Conservation (phyloP, 2,329 filamentous ascomycete genomes). For the Botrytis cinerea region DNA sequence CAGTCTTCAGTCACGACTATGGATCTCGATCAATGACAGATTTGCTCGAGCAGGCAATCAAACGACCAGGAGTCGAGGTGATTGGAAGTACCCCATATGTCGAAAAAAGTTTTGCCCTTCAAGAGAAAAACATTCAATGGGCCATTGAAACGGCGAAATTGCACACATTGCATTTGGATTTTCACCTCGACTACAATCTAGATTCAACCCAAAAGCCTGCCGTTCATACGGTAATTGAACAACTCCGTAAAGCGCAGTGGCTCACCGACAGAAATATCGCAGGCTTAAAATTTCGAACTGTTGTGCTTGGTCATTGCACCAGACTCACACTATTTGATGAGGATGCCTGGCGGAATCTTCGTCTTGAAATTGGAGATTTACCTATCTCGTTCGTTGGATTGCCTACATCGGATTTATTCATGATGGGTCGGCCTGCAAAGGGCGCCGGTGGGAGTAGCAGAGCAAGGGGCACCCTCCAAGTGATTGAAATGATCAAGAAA, state of each 20-base stretch:
- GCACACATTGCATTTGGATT: constrained; percentile 60
- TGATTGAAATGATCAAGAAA: constrained; percentile 60
- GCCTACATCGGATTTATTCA: constrained; percentile 71
- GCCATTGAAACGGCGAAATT: constrained; percentile 56
- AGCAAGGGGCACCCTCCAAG: constrained; percentile 61
- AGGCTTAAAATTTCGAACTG: constrained; percentile 48
- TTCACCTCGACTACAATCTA: constrained; percentile 72
- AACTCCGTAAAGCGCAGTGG: constrained; percentile 56
- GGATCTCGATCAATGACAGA: constrained; percentile 52
- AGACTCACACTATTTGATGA: constrained; percentile 58
- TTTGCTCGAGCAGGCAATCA: constrained; percentile 51
- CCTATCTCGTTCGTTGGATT: constrained; percentile 68
- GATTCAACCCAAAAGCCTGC: constrained; percentile 51
- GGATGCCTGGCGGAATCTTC: constrained; percentile 53
- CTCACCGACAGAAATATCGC: constrained; percentile 28
- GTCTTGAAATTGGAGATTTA: constrained; percentile 51
- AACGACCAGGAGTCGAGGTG: constrained; percentile 53
- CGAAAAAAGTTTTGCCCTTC: constrained; percentile 51
- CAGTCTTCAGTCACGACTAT: constrained; percentile 59
- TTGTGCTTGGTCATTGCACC: constrained; percentile 69
- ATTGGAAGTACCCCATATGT: constrained; percentile 72
- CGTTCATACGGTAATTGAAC: constrained; percentile 55
- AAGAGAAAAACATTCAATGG: constrained; percentile 60
- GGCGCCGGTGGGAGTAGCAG: constrained; percentile 38
- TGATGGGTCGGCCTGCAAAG: constrained; percentile 57